phyloP scores from a whole-genome alignment of 306 rosid genomes.

The Begonia loranthoides region DNA sequence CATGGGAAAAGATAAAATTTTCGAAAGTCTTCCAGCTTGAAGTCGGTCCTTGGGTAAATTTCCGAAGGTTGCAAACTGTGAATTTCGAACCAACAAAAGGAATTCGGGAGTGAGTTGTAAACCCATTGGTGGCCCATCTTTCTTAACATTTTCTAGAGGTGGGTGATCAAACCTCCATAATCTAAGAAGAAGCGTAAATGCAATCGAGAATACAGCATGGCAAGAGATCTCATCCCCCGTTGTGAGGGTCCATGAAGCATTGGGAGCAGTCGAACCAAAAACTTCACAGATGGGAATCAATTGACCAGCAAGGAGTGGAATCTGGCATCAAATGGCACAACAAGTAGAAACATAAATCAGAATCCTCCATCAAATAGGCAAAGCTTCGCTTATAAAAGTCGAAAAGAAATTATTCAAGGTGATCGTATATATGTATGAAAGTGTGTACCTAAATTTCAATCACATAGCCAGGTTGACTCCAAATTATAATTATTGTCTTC shows the following conservation, averaged over 20 bases:
- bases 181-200: constrained; percentile 73
- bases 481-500: too few species aligned
- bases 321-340: constrained; percentile 36
- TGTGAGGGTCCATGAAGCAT: constrained; percentile 33
- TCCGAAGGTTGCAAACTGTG: constrained; percentile 38
- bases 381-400: too few species aligned
- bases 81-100: constrained; percentile 71
- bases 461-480: too few species aligned
- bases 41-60: constrained; percentile 38
- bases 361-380: too few species aligned
- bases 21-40: constrained; percentile 40
- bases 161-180: constrained; percentile 82
- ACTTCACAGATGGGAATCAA: constrained; percentile 78
- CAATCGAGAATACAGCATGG: constrained; percentile 67
- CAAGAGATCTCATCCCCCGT: constrained; percentile 66
- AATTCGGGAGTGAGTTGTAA: constrained; percentile 61
- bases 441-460: too few species aligned
- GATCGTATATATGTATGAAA: too few species aligned
- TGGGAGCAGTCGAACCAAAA: constrained; percentile 60
- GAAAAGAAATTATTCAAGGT: too few species aligned
- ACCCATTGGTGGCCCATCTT: constrained; percentile 50
- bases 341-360: background rate
- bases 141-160: constrained; percentile 52
- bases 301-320: constrained; percentile 71
- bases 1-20: constrained; percentile 22